Evolutionary conservation across 169 alveolate species (phyloP), one percentile per base, ranked within the genome.

Genomic region (Eimeria maxima): DNA sequence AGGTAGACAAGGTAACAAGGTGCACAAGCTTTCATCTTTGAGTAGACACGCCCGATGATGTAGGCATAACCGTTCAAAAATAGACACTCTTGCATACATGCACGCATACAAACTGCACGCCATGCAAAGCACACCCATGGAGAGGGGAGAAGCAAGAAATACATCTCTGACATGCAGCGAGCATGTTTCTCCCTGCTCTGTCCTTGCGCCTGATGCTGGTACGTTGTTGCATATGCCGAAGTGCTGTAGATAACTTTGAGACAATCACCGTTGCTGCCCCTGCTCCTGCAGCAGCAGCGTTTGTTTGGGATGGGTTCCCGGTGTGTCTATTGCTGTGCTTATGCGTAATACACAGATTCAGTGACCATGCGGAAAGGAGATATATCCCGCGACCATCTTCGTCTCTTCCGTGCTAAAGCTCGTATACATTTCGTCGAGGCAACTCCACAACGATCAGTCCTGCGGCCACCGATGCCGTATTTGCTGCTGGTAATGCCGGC

Each of bases 251-350:
- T 60, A 24, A 4, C 20, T 18, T 60, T 60, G 69, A 60, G 5
- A 60, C 69, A 20, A 60, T 4, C 69, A 60, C 69, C 1, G 2
- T 60, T 60, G 69, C 69, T 60, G 69, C n/a, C 20, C 2, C 69
- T 60, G 69, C 69, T 60, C 69, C 69, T 60, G 69, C 69, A 60
- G 69, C 69, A 60, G 69, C 69, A 60, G 69, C 69, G 20, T 20
- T 60, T 5, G 27, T 4, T 60, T 60, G 69, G 69, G 27, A 13
- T 60, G 1, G 69, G 69, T 60, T 60, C n/a, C 69, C 27, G 69
- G 8, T 60, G 69, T 20, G 69, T 60, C n/a, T 18, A 24, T 24
- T 24, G n/a, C 69, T 60, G 69, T 60, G 11, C 4, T 60, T 20
- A 60, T 60, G 69, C 69, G 20, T 60, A 60, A 60, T 60, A 60